A percentile compares a stretch with the other conserved stretches of the same genome.
Evolutionary conservation across 2,329 filamentous ascomycete genomes (phyloP).

Genomic region (Coniella vitis): DNA sequence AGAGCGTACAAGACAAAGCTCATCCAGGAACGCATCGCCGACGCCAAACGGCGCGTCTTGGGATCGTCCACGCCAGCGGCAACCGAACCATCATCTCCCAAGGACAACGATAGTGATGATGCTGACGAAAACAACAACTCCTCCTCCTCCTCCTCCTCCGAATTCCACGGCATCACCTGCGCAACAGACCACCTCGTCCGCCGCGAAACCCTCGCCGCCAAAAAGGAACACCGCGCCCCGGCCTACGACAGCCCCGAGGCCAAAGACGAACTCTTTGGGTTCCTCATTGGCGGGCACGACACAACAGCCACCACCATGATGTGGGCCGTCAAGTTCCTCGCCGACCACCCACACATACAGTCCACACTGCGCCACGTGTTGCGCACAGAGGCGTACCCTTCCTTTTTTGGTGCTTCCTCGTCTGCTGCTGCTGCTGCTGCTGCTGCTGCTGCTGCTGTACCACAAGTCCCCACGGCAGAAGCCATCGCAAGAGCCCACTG

Average conservation of each 20-base stretch:
- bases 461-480: conserved; percentile 20
- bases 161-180: conserved; percentile 7
- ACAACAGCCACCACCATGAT: conserved; percentile 37
- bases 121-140: neutral
- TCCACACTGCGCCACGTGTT: conserved; percentile 33
- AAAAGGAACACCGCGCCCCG: conserved; percentile 7
- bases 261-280: conserved; percentile 32
- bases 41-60: conserved; percentile 6
- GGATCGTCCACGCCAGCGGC: neutral
- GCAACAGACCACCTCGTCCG: conserved; percentile 8
- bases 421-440: neutral
- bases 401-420: conserved; percentile 27
- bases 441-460: neutral
- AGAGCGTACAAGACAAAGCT: conserved; percentile 5
- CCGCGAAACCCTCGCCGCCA: conserved; percentile 3
- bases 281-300: conserved; percentile 36
- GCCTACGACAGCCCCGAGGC: conserved; percentile 4
- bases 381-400: conserved; percentile 16
- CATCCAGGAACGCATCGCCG: conserved; percentile 7
- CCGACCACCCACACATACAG: conserved; percentile 32
- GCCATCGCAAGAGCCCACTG: conserved; percentile 30
- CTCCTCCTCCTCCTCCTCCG: neutral
- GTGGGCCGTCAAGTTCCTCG: conserved; percentile 35
- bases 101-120: no score
- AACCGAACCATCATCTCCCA: neutral